Evolutionary conservation across 176 grass and related monocot genomes (phyloP).

Genomic region (Chloris gayana): DNA sequence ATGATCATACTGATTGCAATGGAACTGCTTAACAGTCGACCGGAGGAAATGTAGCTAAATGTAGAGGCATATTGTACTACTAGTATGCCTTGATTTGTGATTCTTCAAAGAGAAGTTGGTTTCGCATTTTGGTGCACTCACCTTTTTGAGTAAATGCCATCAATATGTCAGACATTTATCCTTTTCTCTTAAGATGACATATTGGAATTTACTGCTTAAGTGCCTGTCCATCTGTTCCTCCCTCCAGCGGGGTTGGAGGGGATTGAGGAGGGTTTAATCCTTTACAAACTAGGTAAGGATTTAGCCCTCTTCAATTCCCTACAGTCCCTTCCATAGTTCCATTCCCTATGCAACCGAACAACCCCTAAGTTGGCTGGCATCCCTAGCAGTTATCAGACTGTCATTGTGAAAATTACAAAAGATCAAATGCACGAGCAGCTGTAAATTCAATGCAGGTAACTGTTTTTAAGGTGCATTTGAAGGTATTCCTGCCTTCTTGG

Average conservation of each 20-base stretch:
- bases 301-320: too few relatives aligned
- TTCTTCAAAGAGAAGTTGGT: neutral
- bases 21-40: neutral
- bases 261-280: too few relatives aligned
- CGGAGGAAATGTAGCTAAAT: constrained; percentile 4
- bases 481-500: neutral
- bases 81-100: neutral
- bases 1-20: neutral
- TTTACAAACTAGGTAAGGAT: too few relatives aligned
- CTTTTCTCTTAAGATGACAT: neutral
- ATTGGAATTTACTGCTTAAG: neutral
- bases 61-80: neutral
- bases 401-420: neutral
- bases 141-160: constrained; percentile 16
- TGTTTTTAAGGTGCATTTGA: constrained; percentile 14
- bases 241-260: too few relatives aligned
- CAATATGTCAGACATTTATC: neutral
- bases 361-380: constrained; percentile 16
- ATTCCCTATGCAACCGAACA: too few relatives aligned
- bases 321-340: too few relatives aligned
- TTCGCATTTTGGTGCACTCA: neutral
- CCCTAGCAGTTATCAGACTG: neutral
- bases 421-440: constrained; percentile 33
- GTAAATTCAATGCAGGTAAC: constrained; percentile 7
- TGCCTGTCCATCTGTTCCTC: too few relatives aligned